A percentile compares a stretch with the other conserved stretches of the same genome.
Conservation (phyloP, 139 green algal genomes). For the Gonium pectorale region DNA sequence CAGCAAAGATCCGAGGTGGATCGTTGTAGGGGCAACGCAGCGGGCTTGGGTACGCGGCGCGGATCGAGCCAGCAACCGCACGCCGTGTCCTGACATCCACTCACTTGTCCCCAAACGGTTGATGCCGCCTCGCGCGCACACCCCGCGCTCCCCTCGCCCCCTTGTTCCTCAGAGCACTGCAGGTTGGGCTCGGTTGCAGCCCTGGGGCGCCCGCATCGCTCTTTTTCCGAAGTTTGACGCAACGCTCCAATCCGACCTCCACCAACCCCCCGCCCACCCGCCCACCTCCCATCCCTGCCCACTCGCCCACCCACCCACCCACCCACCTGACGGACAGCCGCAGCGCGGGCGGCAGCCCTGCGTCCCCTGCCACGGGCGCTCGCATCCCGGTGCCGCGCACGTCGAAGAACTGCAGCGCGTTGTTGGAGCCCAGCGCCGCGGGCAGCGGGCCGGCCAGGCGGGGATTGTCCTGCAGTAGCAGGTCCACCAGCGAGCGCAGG, state of each 20-base stretch:
- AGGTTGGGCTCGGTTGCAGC: too few relatives aligned
- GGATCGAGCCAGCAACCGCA: too few relatives aligned
- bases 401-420: neutral
- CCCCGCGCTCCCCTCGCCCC: too few relatives aligned
- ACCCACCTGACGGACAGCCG: neutral
- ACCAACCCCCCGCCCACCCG: neutral
- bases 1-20: neutral
- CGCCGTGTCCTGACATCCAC: neutral
- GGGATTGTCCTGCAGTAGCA: conserved; percentile 1
- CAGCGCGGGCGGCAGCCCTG: neutral
- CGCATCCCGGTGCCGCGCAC: conserved; percentile 12
- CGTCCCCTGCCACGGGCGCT: neutral
- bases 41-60: neutral
- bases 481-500: neutral
- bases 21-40: too few relatives aligned
- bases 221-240: too few relatives aligned
- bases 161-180: neutral
- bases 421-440: neutral
- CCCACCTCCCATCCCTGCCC: neutral
- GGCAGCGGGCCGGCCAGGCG: neutral
- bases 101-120: neutral
- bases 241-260: too few relatives aligned
- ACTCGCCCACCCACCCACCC: too few relatives aligned
- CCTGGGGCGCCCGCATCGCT: too few relatives aligned
- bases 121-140: neutral